phyloP scores from a whole-genome alignment of 495 filamentous ascomycete genomes.

The Copromyces sp. region DNA sequence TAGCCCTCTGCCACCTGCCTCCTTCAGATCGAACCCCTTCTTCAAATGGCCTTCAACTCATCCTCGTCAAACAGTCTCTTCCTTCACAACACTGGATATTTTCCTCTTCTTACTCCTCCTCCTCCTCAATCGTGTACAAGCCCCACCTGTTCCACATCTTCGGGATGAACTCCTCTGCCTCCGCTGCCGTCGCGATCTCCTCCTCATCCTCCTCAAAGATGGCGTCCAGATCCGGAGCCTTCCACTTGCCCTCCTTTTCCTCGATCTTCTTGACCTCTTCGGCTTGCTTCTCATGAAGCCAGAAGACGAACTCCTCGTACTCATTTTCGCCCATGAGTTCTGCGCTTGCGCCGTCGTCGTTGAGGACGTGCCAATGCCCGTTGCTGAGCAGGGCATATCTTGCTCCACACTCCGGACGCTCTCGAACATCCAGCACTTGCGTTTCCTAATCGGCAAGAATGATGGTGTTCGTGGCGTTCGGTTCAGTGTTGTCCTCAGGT shows the following conservation, averaged over 20 bases:
- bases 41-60: accelerated
- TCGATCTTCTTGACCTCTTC: background rate
- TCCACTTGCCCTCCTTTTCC: background rate
- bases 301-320: background rate
- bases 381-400: background rate
- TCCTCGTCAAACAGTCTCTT: background rate
- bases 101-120: background rate
- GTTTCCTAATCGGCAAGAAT: background rate
- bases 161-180: background rate
- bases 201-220: background rate
- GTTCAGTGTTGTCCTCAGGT: background rate
- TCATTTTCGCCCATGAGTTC: accelerated
- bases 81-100: background rate
- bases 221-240: background rate
- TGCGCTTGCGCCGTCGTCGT: accelerated
- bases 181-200: background rate
- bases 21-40: background rate
- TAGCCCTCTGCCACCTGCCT: background rate
- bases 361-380: background rate
- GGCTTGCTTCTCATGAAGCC: background rate
- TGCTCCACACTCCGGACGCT: background rate
- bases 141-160: background rate
- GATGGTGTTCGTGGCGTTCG: background rate
- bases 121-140: background rate
- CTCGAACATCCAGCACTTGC: background rate